phyloP scores from a whole-genome alignment of 192 early-diverging fungal species.

The Funneliformis mosseae region DNA sequence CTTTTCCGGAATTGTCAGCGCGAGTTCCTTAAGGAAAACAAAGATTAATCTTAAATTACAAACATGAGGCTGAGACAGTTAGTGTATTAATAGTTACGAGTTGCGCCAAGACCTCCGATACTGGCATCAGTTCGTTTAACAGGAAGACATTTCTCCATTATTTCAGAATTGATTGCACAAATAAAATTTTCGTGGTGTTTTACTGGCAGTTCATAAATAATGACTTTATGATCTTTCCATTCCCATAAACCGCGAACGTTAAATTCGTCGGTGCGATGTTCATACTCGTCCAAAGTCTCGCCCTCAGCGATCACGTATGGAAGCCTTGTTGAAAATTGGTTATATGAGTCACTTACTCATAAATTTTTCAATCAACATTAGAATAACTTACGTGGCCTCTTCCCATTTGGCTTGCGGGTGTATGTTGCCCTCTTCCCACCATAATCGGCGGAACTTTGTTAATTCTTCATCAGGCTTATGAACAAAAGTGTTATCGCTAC shows the following conservation, averaged over 20 bases:
- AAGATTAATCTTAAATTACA: conserved; percentile 5
- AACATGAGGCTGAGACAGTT: neutral
- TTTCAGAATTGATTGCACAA: neutral
- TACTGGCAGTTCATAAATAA: neutral
- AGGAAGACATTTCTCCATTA: neutral
- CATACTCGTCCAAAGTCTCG: conserved; percentile 12
- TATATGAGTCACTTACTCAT: neutral
- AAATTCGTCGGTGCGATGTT: conserved; percentile 6
- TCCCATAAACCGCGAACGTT: neutral
- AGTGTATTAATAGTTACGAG: conserved; percentile 10
- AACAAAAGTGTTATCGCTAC: too few relatives aligned
- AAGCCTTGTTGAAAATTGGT: conserved; percentile 12
- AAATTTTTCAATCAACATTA: neutral
- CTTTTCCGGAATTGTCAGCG: neutral
- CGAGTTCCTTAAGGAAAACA: conserved; percentile 9
- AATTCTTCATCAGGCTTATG: too few relatives aligned
- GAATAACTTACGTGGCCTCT: conserved; percentile 16
- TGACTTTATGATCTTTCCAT: neutral
- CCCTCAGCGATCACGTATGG: conserved; percentile 7
- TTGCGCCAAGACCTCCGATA: neutral
- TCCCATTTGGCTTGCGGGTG: neutral
- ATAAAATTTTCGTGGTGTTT: neutral
- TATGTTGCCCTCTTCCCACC: too few relatives aligned
- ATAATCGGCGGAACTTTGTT: too few relatives aligned
- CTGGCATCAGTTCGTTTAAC: neutral